These are phyloP conservation scores for Hymenoscyphus linearis DNA, from an alignment of 2,329 filamentous ascomycete genomes.

Conservation along the genomic window DNA sequence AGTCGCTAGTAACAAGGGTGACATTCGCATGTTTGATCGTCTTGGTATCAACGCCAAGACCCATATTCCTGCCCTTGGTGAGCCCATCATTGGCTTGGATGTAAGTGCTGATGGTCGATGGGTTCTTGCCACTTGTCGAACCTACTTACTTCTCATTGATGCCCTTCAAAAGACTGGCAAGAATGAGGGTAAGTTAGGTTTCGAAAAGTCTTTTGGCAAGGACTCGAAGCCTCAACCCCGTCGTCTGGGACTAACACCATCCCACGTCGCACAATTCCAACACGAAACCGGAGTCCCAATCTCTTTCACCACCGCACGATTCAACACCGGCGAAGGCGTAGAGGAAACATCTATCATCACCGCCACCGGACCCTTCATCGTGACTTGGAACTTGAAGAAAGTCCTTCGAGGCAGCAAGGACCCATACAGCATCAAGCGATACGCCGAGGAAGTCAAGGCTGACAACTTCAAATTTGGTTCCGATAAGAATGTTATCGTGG, in stretches of 20 bases:
- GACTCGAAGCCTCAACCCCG: slow-evolving; percentile 91
- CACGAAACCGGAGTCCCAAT: slow-evolving; percentile 88
- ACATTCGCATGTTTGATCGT: slow-evolving; percentile 93
- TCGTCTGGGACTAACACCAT: slow-evolving; percentile 80
- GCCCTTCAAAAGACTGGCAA: slow-evolving; percentile 87
- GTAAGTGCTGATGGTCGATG: slow-evolving; percentile 93
- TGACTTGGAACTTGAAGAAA: slow-evolving; percentile 95
- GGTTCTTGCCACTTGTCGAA: slow-evolving; percentile 90
- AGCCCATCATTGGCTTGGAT: slow-evolving; percentile 90
- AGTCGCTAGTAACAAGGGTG: slow-evolving; percentile 95
- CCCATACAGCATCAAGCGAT: slow-evolving; percentile 94
- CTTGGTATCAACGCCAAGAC: slow-evolving; percentile 97
- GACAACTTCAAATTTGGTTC: slow-evolving; percentile 98
- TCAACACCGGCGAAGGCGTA: slow-evolving; percentile 79
- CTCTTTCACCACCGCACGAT: slow-evolving; percentile 84
- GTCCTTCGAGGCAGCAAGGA: slow-evolving; percentile 75
- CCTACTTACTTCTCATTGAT: slow-evolving; percentile 91
- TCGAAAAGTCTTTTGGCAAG: slow-evolving; percentile 88
- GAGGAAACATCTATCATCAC: slow-evolving; percentile 94
- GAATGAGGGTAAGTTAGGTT: slow-evolving; percentile 96
- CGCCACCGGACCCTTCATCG: slow-evolving; percentile 91
- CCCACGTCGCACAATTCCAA: slow-evolving; percentile 94
- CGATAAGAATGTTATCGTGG: slow-evolving; percentile 97
- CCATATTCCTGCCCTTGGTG: slow-evolving; percentile 88
- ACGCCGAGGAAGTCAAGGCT: slow-evolving; percentile 90